Evolutionary conservation across 371 early-diverging fungal species (phyloP), one percentile per base, ranked within the genome.

Genomic region (Phascolomyces articulosus): DNA sequence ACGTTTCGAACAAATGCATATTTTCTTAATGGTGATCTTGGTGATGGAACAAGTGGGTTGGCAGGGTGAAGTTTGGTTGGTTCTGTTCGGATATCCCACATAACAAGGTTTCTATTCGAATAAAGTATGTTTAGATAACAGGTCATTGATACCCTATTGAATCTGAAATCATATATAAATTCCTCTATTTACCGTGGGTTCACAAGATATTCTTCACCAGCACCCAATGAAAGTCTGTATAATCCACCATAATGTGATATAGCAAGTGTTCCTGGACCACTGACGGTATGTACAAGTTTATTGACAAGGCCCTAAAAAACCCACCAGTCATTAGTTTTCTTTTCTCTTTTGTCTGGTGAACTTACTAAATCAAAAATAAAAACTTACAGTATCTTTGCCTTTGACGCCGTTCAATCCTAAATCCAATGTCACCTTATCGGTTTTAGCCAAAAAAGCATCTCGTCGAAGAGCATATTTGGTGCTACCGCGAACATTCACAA

Each of bases 231-330:
- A 53, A 93, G 77, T 26, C 91, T 80, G 66, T 91, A 90, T 53
- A 92, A 64, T 6, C 91, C 90, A 55, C 92, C 91, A 53, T 88
- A 86, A 51, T 87, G 82, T 8, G 91, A 86, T 38, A 93, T 83
- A 9, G 88, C 92, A 48, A 91, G 63, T 16, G 88, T 82, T 40
- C 93, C 93, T 27, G 85, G 84, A 2, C 93, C 93, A 40, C 75
- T 80, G 15, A 90, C 86, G 9, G 85, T 81, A 66, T 93, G 90
- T 34, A 89, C 77, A 51, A 89, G 70, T 55, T 80, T 75, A 57
- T 87, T 86, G 61, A 79, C 70, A n/a, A 87, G 56, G n/a, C 89
- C 89, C 82, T 88, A 74, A 41, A 77, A 73, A n/a, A n/a, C n/a
- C n/a, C n/a, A n/a, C n/a, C n/a, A n/a, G n/a, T n/a, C n/a, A n/a